These are phyloP conservation scores for Physcomitrellopsis africana DNA, from an alignment of 225 moss, liverwort and hornwort genomes.

Conservation along the genomic window DNA sequence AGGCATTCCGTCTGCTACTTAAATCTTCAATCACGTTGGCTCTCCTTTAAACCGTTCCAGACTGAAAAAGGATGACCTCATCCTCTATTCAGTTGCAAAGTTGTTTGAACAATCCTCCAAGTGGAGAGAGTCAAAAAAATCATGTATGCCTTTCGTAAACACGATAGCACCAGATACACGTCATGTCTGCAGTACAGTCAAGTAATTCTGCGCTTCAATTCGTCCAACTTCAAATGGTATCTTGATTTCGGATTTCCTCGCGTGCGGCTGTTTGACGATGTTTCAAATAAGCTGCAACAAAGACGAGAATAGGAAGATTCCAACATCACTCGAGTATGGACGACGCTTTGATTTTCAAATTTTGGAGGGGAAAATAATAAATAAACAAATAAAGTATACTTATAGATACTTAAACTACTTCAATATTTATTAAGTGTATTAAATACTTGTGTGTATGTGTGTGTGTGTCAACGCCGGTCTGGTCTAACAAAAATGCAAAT, in stretches of 20 bases:
- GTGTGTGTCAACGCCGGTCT: not conserved
- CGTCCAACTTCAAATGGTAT: conserved; percentile 23
- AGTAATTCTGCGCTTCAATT: too few species aligned
- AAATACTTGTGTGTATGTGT: not conserved
- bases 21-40: conserved; percentile 28
- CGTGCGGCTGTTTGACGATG: conserved; percentile 1
- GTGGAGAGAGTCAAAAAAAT: conserved; percentile 17
- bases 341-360: not conserved
- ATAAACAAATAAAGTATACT: not conserved
- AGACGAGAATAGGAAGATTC: not conserved
- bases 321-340: not conserved
- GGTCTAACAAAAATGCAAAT: not conserved
- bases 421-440: too few species aligned
- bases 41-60: conserved; percentile 9
- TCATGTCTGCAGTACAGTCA: conserved; percentile 13
- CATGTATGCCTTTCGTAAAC: conserved; percentile 11
- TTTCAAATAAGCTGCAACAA: conserved; percentile 24
- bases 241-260: not conserved
- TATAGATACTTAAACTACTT: conserved; percentile 1
- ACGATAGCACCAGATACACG: conserved; percentile 18
- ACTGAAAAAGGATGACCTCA: conserved; percentile 28
- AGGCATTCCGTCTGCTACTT: conserved; percentile 63
- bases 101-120: conserved; percentile 21
- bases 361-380: not conserved
- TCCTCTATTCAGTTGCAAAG: conserved; percentile 6